Percentiles rank a stretch among this genome's conserved stretches.
These are phyloP conservation scores for Xylaria telfairii DNA, from an alignment of 495 filamentous ascomycete species.

Conservation along the genomic window DNA sequence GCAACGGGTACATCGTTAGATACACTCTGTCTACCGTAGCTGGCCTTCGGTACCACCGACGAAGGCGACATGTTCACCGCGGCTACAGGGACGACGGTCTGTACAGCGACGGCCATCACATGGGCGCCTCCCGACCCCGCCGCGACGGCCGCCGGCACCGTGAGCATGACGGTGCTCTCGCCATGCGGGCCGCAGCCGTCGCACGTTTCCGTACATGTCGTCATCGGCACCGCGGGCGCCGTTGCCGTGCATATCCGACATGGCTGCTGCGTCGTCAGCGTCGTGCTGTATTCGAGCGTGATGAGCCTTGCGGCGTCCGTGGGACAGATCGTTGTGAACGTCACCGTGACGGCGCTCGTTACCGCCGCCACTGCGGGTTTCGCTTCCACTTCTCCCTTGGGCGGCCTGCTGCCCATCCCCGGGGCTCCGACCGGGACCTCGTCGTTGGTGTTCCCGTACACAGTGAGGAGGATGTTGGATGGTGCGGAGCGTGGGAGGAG, in stretches of 20 bases:
- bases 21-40: neutral
- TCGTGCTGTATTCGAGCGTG: constrained; percentile 30
- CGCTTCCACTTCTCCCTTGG: neutral
- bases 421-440: constrained; percentile 29
- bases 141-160: constrained; percentile 25
- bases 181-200: constrained; percentile 31
- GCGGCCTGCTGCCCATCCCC: constrained; percentile 24
- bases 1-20: neutral
- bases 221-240: constrained; percentile 29
- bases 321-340: constrained; percentile 41
- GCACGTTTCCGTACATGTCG: constrained; percentile 29
- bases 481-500: neutral
- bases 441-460: constrained; percentile 30
- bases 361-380: neutral
- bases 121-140: constrained; percentile 17
- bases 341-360: constrained; percentile 28
- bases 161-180: constrained; percentile 34
- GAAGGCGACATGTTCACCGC: neutral
- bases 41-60: neutral
- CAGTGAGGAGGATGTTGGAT: constrained; percentile 22
- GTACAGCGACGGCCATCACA: constrained; percentile 29
- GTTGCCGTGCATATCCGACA: neutral
- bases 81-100: constrained; percentile 30
- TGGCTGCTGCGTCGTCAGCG: constrained; percentile 24
- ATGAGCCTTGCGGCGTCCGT: constrained; percentile 30